phyloP scores from a whole-genome alignment of 225 moss, liverwort and hornwort species.

The Pleurozium schreberi region DNA sequence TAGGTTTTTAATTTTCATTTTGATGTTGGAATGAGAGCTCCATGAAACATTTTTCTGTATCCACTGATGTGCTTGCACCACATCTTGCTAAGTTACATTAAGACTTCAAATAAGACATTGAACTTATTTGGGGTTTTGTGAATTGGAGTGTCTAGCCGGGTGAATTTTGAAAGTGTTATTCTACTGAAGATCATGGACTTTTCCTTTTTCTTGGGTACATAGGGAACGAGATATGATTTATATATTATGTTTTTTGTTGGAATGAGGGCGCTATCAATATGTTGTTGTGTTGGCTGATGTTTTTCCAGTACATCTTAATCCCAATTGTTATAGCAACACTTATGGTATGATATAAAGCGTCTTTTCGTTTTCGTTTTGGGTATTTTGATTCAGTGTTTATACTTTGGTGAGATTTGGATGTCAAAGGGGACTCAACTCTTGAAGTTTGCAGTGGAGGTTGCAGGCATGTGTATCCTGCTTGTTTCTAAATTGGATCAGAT shows the following conservation, averaged over 20 bases:
- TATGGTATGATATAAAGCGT: not conserved
- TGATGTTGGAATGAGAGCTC: not conserved
- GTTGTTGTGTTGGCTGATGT: not conserved
- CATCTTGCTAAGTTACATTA: not conserved
- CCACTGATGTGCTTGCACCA: not conserved
- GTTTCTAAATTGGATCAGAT: conserved; percentile 29
- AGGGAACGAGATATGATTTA: not conserved
- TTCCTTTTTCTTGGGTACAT: not conserved
- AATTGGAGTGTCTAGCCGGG: not conserved
- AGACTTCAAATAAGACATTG: not conserved
- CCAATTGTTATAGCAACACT: not conserved
- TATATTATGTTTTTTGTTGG: not conserved
- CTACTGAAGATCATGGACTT: not conserved
- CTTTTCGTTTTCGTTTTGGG: not conserved
- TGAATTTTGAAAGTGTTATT: not conserved
- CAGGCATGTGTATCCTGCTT: conserved; percentile 55
- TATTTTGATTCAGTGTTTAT: not conserved
- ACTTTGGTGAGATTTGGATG: not conserved
- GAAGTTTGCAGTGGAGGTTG: conserved; percentile 12
- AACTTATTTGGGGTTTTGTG: not conserved
- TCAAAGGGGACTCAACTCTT: not conserved
- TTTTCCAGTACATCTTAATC: not conserved
- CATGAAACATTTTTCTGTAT: not conserved
- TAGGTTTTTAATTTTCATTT: not conserved
- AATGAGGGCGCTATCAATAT: not conserved